Conservation (phyloP, 2,329 filamentous ascomycete species). For the Pseudogymnoascus sp. region DNA sequence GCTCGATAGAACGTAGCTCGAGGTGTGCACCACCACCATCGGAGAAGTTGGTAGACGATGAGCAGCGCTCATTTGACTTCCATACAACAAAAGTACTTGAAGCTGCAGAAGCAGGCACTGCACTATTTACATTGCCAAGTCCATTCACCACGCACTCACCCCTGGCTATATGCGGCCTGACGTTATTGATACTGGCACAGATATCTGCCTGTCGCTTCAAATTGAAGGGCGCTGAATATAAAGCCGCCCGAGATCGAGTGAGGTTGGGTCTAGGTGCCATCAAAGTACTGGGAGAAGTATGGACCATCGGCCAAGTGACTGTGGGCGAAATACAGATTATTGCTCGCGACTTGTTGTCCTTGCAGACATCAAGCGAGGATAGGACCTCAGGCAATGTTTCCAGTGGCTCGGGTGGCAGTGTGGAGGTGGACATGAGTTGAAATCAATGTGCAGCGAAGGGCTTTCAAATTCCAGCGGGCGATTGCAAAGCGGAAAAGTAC, state of each 20-base stretch:
- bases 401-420: not conserved
- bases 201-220: conserved; percentile 2
- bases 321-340: not conserved
- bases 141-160: not conserved
- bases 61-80: not conserved
- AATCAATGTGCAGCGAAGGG: not conserved
- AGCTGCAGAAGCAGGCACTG: not conserved
- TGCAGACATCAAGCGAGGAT: not conserved
- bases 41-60: not conserved
- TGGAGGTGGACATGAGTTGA: not conserved
- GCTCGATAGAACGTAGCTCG: conserved; percentile 18
- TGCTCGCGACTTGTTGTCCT: not conserved
- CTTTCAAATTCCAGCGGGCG: not conserved
- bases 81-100: conserved; percentile 4
- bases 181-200: not conserved
- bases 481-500: not conserved
- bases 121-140: not conserved
- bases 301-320: not conserved
- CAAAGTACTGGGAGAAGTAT: not conserved
- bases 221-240: not conserved
- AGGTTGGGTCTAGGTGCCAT: conserved; percentile 1
- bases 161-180: not conserved
- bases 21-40: conserved; percentile 18
- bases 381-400: not conserved
- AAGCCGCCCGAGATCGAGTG: not conserved